Evolutionary conservation across 345 rosid genomes (phyloP).

Genomic region (Reutealis trisperma): DNA sequence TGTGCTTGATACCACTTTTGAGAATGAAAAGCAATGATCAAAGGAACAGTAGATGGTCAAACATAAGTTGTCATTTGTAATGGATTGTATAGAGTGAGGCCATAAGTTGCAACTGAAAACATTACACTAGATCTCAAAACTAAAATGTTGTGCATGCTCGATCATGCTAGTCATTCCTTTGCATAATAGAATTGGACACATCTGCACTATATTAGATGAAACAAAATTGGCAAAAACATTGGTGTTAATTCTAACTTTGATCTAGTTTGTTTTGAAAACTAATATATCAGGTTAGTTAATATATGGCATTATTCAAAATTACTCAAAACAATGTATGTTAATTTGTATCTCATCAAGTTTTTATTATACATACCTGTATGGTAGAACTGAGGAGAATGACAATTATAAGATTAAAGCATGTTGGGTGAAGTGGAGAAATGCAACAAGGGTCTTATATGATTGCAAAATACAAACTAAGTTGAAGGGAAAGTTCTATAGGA

Average conservation of each 20-base stretch:
- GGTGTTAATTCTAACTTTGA: not conserved
- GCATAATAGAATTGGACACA: not conserved
- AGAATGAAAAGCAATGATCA: not conserved
- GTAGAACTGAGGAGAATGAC: not conserved
- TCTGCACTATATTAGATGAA: not conserved
- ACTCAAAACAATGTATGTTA: not conserved
- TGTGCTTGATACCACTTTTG: not conserved
- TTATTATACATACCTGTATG: not conserved
- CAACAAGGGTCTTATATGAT: not conserved
- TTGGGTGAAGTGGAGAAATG: not conserved
- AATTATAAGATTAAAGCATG: not conserved
- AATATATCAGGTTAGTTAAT: no score
- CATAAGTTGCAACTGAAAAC: not conserved
- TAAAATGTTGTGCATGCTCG: not conserved
- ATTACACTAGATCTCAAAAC: not conserved
- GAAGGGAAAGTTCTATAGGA: not conserved
- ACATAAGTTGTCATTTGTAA: not conserved
- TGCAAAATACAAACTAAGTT: no score
- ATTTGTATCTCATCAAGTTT: not conserved
- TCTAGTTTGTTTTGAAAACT: not conserved
- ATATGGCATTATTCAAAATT: not conserved
- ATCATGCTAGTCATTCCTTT: not conserved
- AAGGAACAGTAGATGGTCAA: not conserved
- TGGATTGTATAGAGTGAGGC: not conserved
- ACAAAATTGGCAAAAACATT: not conserved